Evolutionary conservation across 495 filamentous ascomycete species (phyloP).

Genomic region (Aspergillus nanangensis): DNA sequence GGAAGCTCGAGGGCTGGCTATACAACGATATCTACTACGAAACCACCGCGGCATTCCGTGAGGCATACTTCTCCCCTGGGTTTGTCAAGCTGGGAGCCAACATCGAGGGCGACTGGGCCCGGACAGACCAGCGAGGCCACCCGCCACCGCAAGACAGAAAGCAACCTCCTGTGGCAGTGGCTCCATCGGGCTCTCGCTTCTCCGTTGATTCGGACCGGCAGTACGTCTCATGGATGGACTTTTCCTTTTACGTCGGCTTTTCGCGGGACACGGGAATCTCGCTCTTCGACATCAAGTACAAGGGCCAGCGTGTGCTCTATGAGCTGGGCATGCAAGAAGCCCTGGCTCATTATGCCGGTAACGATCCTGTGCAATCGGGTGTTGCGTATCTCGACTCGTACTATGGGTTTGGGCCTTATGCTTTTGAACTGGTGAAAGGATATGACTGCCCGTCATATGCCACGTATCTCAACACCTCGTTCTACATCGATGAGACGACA

Average conservation of each 20-base stretch:
- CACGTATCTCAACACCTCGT: conserved; percentile 14
- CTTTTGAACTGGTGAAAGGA: conserved; percentile 13
- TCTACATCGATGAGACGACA: conserved; percentile 10
- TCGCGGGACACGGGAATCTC: conserved; percentile 11
- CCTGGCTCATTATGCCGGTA: conserved; percentile 13
- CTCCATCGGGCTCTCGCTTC: conserved; percentile 11
- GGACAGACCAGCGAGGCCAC: conserved; percentile 11
- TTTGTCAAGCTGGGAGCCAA: conserved; percentile 12
- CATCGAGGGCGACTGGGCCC: conserved; percentile 13
- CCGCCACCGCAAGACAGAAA: conserved; percentile 7
- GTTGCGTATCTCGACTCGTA: conserved; percentile 14
- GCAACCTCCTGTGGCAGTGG: conserved; percentile 10
- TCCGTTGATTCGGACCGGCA: conserved; percentile 11
- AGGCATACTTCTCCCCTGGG: conserved; percentile 12
- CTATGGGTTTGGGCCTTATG: conserved; percentile 12
- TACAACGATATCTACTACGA: conserved; percentile 17
- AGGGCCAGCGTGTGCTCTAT: conserved; percentile 12
- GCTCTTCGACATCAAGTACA: conserved; percentile 13
- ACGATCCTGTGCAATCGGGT: conserved; percentile 13
- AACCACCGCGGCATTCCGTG: conserved; percentile 12
- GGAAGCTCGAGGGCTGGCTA: conserved; percentile 14
- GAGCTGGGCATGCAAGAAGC: conserved; percentile 14
- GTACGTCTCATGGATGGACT: conserved; percentile 16
- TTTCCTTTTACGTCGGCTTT: conserved; percentile 14
- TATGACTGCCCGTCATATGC: conserved; percentile 14